phyloP scores from a whole-genome alignment of 352 stramenopile genomes.

The Poterioochromonas sp. region DNA sequence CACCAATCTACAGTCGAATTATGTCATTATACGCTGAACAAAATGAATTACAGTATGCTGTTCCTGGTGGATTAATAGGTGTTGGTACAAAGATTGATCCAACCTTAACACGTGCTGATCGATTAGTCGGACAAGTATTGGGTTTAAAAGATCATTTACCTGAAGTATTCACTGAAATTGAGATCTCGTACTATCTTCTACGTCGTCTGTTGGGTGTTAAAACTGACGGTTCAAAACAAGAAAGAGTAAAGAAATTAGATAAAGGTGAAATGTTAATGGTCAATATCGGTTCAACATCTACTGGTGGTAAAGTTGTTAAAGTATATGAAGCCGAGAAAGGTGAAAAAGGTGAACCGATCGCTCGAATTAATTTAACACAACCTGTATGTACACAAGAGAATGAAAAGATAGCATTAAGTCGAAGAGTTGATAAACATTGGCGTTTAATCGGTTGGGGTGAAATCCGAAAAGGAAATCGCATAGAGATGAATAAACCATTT shows the following conservation, averaged over 20 bases:
- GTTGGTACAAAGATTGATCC: slow-evolving; percentile 98
- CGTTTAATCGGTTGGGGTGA: slow-evolving; percentile 98
- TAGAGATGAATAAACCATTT: slow-evolving; percentile 43
- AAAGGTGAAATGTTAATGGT: slow-evolving; percentile 99
- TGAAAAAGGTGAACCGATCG: slow-evolving; percentile 82
- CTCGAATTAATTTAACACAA: slow-evolving; percentile 96
- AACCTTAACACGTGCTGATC: slow-evolving; percentile 94
- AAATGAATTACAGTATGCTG: slow-evolving; percentile 98
- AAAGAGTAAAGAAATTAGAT: slow-evolving; percentile 96
- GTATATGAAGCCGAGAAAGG: slow-evolving; percentile 57
- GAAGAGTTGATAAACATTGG: slow-evolving; percentile 96
- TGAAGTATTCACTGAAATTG: slow-evolving; percentile 94
- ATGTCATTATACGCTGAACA: slow-evolving; percentile 96
- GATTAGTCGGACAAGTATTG: slow-evolving; percentile 94
- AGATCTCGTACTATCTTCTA: slow-evolving; percentile 99
- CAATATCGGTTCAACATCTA: slow-evolving; percentile 98
- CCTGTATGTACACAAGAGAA: slow-evolving; percentile 98
- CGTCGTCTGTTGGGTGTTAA: slow-evolving; percentile 96
- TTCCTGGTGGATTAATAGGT: slow-evolving; percentile 97
- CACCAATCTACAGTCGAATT: slow-evolving; percentile 68
- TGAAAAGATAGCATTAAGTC: slow-evolving; percentile 99
- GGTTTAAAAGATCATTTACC: slow-evolving; percentile 92
- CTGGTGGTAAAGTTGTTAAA: slow-evolving; percentile 76
- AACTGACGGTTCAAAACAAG: slow-evolving; percentile 96
- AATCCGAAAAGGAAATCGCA: slow-evolving; percentile 92